Base-by-base conservation (phyloP, 768 basidiomycete genomes). In the Pisolithus albus region DNA sequence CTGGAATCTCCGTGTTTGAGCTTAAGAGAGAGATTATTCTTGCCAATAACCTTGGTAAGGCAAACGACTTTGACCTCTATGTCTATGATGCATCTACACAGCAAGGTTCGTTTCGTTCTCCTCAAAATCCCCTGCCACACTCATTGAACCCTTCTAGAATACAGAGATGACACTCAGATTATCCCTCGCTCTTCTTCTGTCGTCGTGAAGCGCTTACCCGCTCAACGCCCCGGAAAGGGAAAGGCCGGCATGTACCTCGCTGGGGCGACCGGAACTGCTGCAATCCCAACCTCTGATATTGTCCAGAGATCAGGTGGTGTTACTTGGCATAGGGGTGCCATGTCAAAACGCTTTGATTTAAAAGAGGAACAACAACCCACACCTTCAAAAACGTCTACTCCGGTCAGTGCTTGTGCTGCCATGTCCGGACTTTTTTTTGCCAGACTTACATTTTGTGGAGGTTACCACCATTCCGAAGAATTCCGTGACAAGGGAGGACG, bases 1-100 rank as follows among this genome's bases (percentile, higher is more conserved):
- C 95, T 59, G 92, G 92, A 56, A 98, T 99, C 65, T 93, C 93
- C 64, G 92, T 98, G 61, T 98, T 97, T 77, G 96, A 99, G 72
- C 77, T 99, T 71, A 99, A 99, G 75, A 90, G 86, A 77, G 96
- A 98, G 73, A 91, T 99, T 66, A 95, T 99, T 63, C 75, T 95
- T 63, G 88, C 88, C 66, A 97, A 97, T 67, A 92, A 87, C 67
- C 83, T 99, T 72, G 87, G 86, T 74, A 94, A 92, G 77, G 92
- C 91, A 52, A 92, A 87, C 65, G 96, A 99, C 66, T 97, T 98
- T 75, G 96, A 99, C 72, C 79, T 99, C 23, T 81, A 82, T 48
- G 76, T 98, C 37, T 87, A 83, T 66, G 93, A 97, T 64, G 72
- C 82, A 44, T 82, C 86, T 34, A 84, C 88, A 7, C 87, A 88